Evolutionary conservation across 495 filamentous ascomycete species (phyloP).

Genomic region (Viridothelium virens): DNA sequence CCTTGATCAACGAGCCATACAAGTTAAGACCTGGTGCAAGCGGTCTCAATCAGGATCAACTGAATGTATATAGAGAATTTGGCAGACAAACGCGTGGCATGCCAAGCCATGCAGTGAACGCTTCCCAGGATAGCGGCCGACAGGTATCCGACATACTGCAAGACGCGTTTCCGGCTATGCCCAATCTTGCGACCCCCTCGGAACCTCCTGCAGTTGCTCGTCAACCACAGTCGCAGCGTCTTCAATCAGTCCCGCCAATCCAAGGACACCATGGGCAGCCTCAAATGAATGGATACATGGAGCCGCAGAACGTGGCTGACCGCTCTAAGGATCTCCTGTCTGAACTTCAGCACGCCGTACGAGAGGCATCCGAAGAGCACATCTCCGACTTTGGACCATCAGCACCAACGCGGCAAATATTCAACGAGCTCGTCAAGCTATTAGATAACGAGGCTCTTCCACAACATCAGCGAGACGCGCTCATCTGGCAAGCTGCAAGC

Average conservation of each 20-base stretch:
- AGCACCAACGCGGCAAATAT: conserved; percentile 30
- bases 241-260: conserved; percentile 32
- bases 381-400: conserved; percentile 52
- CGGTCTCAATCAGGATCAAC: conserved; percentile 83
- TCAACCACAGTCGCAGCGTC: conserved; percentile 52
- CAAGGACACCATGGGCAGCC: conserved; percentile 33
- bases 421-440: conserved; percentile 45
- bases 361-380: conserved; percentile 60
- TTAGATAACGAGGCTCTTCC: conserved; percentile 35
- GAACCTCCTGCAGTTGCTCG: conserved; percentile 70
- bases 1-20: conserved; percentile 84
- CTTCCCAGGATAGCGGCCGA: conserved; percentile 51
- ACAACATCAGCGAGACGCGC: not conserved
- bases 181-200: conserved; percentile 69
- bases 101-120: conserved; percentile 46
- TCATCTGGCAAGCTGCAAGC: conserved; percentile 8
- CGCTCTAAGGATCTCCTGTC: conserved; percentile 61
- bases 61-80: conserved; percentile 95
- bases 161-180: conserved; percentile 69
- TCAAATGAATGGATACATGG: conserved; percentile 59
- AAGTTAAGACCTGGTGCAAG: conserved; percentile 55
- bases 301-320: conserved; percentile 54
- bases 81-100: conserved; percentile 66
- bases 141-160: conserved; percentile 69
- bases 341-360: conserved; percentile 58